Conservation (phyloP, 1,284 basidiomycete species). For the Apiotrichum laibachii region DNA sequence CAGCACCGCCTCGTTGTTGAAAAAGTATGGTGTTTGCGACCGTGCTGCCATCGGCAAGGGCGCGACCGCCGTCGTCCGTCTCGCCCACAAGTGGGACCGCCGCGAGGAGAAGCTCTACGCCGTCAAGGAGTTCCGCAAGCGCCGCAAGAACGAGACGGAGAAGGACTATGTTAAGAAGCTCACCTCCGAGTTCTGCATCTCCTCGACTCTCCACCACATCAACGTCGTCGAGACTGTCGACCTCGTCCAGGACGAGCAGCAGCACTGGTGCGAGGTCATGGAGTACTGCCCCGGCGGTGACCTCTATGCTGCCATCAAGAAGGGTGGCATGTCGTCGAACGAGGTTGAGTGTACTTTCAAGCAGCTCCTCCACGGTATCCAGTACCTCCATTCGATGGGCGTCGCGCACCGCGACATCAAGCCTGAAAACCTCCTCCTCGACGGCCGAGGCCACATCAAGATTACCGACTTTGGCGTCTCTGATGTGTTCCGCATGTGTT, state of each 20-base stretch:
- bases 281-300: constrained; percentile 98
- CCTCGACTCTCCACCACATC: constrained; percentile 90
- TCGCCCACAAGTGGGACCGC: constrained; percentile 98
- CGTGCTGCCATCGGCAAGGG: constrained; percentile 96
- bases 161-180: constrained; percentile 99
- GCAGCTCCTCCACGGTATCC: constrained; percentile 85
- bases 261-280: constrained; percentile 99
- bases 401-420: constrained; percentile 98
- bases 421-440: constrained; percentile 94
- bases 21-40: constrained; percentile 97
- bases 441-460: constrained; percentile 91
- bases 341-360: constrained; percentile 98
- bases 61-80: constrained; percentile 90
- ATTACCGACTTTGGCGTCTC: constrained; percentile 99
- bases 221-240: constrained; percentile 99
- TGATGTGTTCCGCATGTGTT: constrained; percentile 96
- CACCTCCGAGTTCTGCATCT: constrained; percentile 98
- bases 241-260: constrained; percentile 92
- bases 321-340: constrained; percentile 87
- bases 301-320: constrained; percentile 96
- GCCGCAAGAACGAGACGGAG: constrained; percentile 96
- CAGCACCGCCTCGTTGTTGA: constrained; percentile 58
- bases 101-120: constrained; percentile 97
- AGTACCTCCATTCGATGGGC: constrained; percentile 68
- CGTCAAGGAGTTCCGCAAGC: constrained; percentile 98